phyloP scores from a whole-genome alignment of 140 eudicot species.

The Oenanthe javanica region DNA sequence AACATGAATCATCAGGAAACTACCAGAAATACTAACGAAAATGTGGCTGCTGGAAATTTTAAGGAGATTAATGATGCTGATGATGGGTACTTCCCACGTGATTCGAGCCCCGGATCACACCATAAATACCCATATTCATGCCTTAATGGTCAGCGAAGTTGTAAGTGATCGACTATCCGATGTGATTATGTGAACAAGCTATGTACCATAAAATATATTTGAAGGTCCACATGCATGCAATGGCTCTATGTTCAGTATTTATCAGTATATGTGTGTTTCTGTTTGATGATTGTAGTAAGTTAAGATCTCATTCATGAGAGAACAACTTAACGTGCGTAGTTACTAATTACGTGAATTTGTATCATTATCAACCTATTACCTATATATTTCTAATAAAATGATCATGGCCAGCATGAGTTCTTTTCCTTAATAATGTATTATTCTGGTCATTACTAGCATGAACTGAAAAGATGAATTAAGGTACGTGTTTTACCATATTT shows the following conservation, averaged over 20 bases:
- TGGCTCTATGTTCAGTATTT: neutral
- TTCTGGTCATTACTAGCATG: neutral
- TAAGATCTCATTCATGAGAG: neutral
- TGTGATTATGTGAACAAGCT: neutral
- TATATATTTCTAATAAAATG: neutral
- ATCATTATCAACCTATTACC: too few species aligned
- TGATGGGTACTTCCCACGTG: too few species aligned
- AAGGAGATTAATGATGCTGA: too few species aligned
- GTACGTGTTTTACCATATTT: too few species aligned
- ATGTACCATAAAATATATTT: neutral
- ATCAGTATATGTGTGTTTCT: neutral
- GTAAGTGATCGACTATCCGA: neutral
- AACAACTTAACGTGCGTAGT: neutral
- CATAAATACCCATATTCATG: too few species aligned
- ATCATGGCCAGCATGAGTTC: conserved; percentile 1
- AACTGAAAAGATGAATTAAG: too few species aligned
- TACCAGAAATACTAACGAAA: too few species aligned
- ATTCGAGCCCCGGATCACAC: too few species aligned
- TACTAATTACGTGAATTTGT: neutral
- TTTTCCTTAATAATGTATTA: neutral
- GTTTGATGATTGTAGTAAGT: neutral
- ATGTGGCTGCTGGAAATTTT: too few species aligned
- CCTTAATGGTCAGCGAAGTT: too few species aligned
- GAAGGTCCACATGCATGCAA: neutral
- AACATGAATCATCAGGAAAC: too few species aligned